A percentile compares a stretch with the other conserved stretches of the same genome.
phyloP scores from a whole-genome alignment of 2,329 filamentous ascomycete species.

The Teratosphaeria pseudoeucalypti region DNA sequence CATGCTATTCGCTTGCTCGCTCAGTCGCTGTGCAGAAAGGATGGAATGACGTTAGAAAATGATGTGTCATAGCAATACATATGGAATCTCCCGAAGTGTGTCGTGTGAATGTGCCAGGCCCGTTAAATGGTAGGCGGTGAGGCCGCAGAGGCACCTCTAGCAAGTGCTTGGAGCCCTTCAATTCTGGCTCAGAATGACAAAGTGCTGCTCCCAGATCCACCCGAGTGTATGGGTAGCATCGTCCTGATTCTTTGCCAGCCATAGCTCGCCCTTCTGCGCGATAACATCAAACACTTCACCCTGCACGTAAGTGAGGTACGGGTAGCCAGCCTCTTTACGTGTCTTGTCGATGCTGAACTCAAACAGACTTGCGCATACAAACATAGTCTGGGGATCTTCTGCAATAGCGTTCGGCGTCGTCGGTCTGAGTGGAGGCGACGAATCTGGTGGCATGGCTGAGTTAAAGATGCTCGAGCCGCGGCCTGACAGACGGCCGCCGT shows the following conservation, averaged over 20 bases:
- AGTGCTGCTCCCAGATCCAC: slow-evolving; percentile 99
- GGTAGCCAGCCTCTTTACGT: slow-evolving; percentile 86
- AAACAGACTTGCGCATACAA: slow-evolving; percentile 86
- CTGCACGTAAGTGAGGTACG: slow-evolving; percentile 88
- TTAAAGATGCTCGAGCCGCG: slow-evolving; percentile 23
- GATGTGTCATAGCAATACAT: background rate
- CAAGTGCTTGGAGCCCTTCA: background rate
- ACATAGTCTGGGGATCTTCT: slow-evolving; percentile 49
- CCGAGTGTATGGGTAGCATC: slow-evolving; percentile 69
- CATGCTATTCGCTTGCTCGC: background rate
- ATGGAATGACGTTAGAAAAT: background rate
- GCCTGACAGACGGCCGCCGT: slow-evolving; percentile 6
- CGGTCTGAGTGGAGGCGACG: slow-evolving; percentile 5
- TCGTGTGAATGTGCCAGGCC: background rate
- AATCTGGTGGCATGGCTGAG: slow-evolving; percentile 23
- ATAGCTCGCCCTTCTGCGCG: slow-evolving; percentile 91
- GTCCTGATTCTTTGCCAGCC: slow-evolving; percentile 96
- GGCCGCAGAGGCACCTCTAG: background rate
- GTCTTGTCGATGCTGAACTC: slow-evolving; percentile 95
- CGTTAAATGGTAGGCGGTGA: background rate
- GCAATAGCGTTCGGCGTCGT: slow-evolving; percentile 12
- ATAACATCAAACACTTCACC: slow-evolving; percentile 71
- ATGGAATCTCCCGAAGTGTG: background rate
- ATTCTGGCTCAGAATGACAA: slow-evolving; percentile 35
- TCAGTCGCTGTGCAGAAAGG: background rate